A percentile compares a stretch with the other conserved stretches of the same genome.
Conservation (phyloP, 225 moss, liverwort and hornwort genomes). For the Pseudoscleropodium purum region DNA sequence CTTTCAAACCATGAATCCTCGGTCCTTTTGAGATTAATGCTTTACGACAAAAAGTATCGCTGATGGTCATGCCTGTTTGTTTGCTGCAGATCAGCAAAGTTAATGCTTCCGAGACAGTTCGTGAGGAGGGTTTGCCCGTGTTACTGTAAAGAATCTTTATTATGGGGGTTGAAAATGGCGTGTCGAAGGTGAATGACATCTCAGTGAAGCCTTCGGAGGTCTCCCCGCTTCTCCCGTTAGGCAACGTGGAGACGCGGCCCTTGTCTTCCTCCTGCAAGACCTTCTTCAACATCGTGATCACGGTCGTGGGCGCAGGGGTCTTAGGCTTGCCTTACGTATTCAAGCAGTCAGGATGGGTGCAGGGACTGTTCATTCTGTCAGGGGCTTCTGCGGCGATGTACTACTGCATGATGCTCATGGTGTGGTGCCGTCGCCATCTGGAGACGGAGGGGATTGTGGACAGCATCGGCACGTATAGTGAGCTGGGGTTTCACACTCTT, state of each 20-base stretch:
- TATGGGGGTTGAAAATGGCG: conserved; percentile 24
- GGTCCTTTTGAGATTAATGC: not conserved
- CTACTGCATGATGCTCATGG: conserved; percentile 84
- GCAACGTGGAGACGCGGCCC: not conserved
- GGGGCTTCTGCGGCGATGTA: conserved; percentile 47
- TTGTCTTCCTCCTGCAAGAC: conserved; percentile 72
- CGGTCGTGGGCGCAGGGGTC: conserved; percentile 87
- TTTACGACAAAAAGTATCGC: not conserved
- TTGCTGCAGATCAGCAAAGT: not conserved
- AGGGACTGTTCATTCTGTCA: conserved; percentile 48
- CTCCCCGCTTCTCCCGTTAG: conserved; percentile 30
- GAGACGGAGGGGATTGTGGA: conserved; percentile 40
- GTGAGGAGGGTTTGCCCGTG: not conserved
- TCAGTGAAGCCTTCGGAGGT: conserved; percentile 11
- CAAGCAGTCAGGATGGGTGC: conserved; percentile 85
- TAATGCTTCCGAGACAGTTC: conserved; percentile 3
- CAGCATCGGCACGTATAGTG: conserved; percentile 54
- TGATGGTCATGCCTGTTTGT: not conserved
- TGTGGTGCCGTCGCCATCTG: conserved; percentile 56
- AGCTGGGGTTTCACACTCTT: conserved; percentile 57
- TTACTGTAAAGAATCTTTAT: not conserved
- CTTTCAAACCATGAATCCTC: not conserved
- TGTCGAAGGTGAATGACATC: not conserved
- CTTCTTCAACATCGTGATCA: conserved; percentile 82
- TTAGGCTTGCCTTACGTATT: conserved; percentile 80